Base-by-base conservation (phyloP, 2,329 filamentous ascomycete species). In the Pestalotiopsis sp. region DNA sequence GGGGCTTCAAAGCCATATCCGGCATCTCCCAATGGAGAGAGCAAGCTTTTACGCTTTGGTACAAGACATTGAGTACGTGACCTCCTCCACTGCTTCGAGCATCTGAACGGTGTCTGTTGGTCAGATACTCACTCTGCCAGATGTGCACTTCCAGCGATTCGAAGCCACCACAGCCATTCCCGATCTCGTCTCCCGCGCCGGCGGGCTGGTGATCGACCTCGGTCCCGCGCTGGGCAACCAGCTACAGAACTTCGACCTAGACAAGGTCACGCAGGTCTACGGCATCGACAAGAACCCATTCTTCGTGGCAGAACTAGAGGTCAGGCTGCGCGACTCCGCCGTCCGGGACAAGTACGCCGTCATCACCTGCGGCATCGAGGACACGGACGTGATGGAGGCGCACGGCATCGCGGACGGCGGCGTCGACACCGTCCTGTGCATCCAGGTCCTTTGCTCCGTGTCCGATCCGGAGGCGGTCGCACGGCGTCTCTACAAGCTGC, bases 361-460 rank as follows among this genome's bases (percentile, higher is more conserved):
- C 5, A 58, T 66, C 24, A 17, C 64, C 35, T 38, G 52, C 20
- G 55, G 64, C n/a, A 9, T 66, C 3, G 64, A 66, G n/a, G 64
- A 66, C 39, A 44, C 48, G 5, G 30, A 66, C 14, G 13, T 58
- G 35, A 30, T 66, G 17, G 52, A 66, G 52, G 9, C 40, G 35
- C 4, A 35, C 5, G 64, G 64, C 64, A 48, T 66, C n/a, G 38
- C 9, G 1, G 52, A 38, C 9, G 38, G 55, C 14, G 24, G 5
- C 55, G 9, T 66, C 4, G 55, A 59, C 14, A 66, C 64, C 4
- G 39, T 66, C 1, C 35, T 66, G 3, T 22, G 64, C 35, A 59
- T 66, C 3, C 64, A 66, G 35, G 55, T 66, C 3, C 13, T 66
- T 20, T 66, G 52, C 30, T 66, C 64, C 10, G 55, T 44, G 7